Conservation (phyloP, 345 rosid species). For the Dimocarpus longan region DNA sequence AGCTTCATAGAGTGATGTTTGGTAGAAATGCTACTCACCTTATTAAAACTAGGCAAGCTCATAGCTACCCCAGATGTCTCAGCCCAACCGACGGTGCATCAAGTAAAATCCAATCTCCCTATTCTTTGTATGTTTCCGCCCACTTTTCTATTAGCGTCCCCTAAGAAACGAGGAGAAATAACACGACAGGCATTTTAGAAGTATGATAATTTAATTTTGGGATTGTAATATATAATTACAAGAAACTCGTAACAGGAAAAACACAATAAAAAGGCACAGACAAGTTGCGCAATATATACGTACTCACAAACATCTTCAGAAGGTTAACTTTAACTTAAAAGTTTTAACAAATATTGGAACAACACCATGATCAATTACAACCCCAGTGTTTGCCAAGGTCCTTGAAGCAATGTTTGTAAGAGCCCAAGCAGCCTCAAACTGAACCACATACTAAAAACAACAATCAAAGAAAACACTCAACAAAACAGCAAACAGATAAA, state of each 20-base stretch:
- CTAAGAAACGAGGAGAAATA: slow-evolving; percentile 32
- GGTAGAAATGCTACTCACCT: slow-evolving; percentile 32
- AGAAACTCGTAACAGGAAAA: not conserved
- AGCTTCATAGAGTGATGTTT: not conserved
- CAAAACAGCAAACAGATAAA: not conserved
- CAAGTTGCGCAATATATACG: slow-evolving; percentile 37
- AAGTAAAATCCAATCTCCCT: slow-evolving; percentile 81
- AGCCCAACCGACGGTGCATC: slow-evolving; percentile 98
- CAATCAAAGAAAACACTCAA: not conserved
- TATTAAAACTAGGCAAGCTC: slow-evolving; percentile 65
- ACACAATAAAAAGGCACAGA: not conserved
- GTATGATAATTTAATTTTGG: not conserved
- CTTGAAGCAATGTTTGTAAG: slow-evolving; percentile 86
- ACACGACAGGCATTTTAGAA: not conserved
- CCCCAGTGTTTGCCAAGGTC: slow-evolving; percentile 67
- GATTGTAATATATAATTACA: not conserved
- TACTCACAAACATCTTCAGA: slow-evolving; percentile 82
- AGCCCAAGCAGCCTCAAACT: slow-evolving; percentile 95
- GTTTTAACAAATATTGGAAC: slow-evolving; percentile 63
- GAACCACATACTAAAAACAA: slow-evolving; percentile 1
- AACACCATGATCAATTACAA: slow-evolving; percentile 75
- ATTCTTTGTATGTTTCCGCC: slow-evolving; percentile 66
- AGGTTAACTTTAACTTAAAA: slow-evolving; percentile 62
- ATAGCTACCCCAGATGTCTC: slow-evolving; percentile 82
- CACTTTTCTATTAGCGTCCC: slow-evolving; percentile 82